A percentile compares a stretch with the other conserved stretches of the same genome.
Conservation (phyloP, 768 basidiomycete genomes). For the Postia placenta region DNA sequence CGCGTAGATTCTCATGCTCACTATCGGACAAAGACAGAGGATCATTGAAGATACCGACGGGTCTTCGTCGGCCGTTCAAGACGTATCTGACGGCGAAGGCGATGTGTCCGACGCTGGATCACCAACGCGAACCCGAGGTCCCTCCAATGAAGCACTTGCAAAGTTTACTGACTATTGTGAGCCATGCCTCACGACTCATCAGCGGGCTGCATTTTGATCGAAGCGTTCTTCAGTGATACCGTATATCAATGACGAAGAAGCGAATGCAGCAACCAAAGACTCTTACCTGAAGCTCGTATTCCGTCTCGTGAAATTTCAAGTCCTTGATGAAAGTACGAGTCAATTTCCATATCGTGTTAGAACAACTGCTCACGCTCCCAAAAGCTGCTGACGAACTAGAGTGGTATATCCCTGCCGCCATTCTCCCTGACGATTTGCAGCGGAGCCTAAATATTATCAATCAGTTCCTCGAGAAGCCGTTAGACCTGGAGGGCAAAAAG, state of each 20-base stretch:
- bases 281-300: slow-evolving; percentile 80
- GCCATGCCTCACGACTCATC: slow-evolving; percentile 19
- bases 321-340: slow-evolving; percentile 55
- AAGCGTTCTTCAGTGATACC: slow-evolving; percentile 57
- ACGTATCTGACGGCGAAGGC: slow-evolving; percentile 28
- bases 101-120: slow-evolving; percentile 29
- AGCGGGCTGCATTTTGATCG: background rate
- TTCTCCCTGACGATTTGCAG: slow-evolving; percentile 62
- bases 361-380: background rate
- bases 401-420: slow-evolving; percentile 79
- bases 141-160: slow-evolving; percentile 62
- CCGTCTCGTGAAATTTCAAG: slow-evolving; percentile 67
- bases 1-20: slow-evolving; percentile 56
- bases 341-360: slow-evolving; percentile 1
- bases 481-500: slow-evolving; percentile 76
- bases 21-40: slow-evolving; percentile 51
- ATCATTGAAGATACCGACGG: slow-evolving; percentile 59
- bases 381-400: slow-evolving; percentile 57
- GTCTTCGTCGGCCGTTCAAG: slow-evolving; percentile 27
- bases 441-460: slow-evolving; percentile 69
- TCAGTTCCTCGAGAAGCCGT: slow-evolving; percentile 76
- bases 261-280: slow-evolving; percentile 72
- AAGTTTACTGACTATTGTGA: slow-evolving; percentile 75
- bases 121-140: slow-evolving; percentile 29
- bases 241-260: slow-evolving; percentile 68